Conservation (phyloP, 495 filamentous ascomycete species). For the Lepidopterella palustris region DNA sequence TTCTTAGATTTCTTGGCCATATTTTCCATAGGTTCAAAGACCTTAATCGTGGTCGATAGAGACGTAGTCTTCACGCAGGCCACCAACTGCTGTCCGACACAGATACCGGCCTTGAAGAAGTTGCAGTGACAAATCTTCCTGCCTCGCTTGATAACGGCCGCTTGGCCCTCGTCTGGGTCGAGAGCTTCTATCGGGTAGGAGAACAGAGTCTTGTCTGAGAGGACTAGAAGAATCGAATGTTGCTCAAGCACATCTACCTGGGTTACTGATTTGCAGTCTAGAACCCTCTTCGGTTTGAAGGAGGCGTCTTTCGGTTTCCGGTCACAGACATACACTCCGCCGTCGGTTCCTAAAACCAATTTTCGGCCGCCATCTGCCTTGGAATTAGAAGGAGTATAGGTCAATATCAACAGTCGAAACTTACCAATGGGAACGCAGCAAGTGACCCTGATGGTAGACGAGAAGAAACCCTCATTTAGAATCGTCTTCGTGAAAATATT, state of each 20-base stretch:
- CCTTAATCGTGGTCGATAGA: constrained; percentile 90
- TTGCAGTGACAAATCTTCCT: constrained; percentile 97
- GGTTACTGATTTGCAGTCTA: constrained; percentile 81
- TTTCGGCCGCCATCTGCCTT: constrained; percentile 84
- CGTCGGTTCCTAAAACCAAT: constrained; percentile 86
- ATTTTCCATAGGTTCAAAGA: constrained; percentile 92
- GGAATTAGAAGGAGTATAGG: constrained; percentile 35
- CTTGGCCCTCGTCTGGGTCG: constrained; percentile 68
- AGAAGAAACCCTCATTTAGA: constrained; percentile 81
- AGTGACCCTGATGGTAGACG: constrained; percentile 73
- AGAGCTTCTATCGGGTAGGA: constrained; percentile 82
- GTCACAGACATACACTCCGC: constrained; percentile 85
- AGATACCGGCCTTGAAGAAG: constrained; percentile 96
- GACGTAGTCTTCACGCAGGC: constrained; percentile 89
- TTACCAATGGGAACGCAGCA: constrained; percentile 84
- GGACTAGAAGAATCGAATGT: constrained; percentile 83
- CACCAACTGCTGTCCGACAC: constrained; percentile 86
- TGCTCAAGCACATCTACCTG: constrained; percentile 96
- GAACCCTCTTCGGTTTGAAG: constrained; percentile 68
- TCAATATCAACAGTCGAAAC: constrained; percentile 20
- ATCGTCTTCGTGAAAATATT: constrained; percentile 91
- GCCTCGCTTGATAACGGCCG: constrained; percentile 70
- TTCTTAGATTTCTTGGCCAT: constrained; percentile 84
- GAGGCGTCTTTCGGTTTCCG: constrained; percentile 77
- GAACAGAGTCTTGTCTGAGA: constrained; percentile 82